Evolutionary conservation across 2,329 filamentous ascomycete species (phyloP).

Genomic region (Paramyrothecium sp.): DNA sequence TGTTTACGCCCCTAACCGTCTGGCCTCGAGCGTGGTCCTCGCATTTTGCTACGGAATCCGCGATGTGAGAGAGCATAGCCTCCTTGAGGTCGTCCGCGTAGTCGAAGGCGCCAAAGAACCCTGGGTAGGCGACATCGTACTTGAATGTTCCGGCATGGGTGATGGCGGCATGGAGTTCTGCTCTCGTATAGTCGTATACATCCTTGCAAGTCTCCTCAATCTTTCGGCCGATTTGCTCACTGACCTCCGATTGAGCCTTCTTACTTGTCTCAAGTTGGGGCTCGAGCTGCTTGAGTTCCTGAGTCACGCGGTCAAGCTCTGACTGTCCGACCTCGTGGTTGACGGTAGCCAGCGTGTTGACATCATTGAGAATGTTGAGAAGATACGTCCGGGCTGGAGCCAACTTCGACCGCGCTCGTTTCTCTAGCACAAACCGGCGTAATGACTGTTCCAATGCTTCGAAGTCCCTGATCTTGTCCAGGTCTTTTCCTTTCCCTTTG

Average conservation of each 20-base stretch:
- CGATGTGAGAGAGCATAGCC: slow-evolving; percentile 87
- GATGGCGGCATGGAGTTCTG: slow-evolving; percentile 74
- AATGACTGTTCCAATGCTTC: slow-evolving; percentile 85
- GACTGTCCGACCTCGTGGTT: slow-evolving; percentile 84
- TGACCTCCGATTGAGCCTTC: slow-evolving; percentile 75
- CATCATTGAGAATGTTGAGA: slow-evolving; percentile 85
- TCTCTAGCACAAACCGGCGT: slow-evolving; percentile 91
- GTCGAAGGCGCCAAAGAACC: slow-evolving; percentile 79
- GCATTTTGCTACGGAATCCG: slow-evolving; percentile 72
- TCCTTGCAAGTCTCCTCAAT: slow-evolving; percentile 85
- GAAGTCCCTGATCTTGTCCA: slow-evolving; percentile 87
- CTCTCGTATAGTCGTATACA: slow-evolving; percentile 80
- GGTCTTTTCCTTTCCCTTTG: slow-evolving; percentile 81
- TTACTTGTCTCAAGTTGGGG: slow-evolving; percentile 82
- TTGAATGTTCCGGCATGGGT: slow-evolving; percentile 71
- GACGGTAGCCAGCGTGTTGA: slow-evolving; percentile 78
- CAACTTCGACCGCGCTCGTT: slow-evolving; percentile 90
- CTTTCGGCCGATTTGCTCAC: slow-evolving; percentile 75
- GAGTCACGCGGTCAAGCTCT: slow-evolving; percentile 79
- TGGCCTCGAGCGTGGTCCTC: slow-evolving; percentile 82
- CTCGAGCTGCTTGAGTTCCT: slow-evolving; percentile 78
- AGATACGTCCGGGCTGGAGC: slow-evolving; percentile 95
- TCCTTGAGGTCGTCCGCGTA: slow-evolving; percentile 92
- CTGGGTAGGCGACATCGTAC: slow-evolving; percentile 82
- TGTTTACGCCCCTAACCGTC: slow-evolving; percentile 77